These are phyloP conservation scores for Geoglossum glabrum DNA, from an alignment of 495 filamentous ascomycete species.

Conservation along the genomic window DNA sequence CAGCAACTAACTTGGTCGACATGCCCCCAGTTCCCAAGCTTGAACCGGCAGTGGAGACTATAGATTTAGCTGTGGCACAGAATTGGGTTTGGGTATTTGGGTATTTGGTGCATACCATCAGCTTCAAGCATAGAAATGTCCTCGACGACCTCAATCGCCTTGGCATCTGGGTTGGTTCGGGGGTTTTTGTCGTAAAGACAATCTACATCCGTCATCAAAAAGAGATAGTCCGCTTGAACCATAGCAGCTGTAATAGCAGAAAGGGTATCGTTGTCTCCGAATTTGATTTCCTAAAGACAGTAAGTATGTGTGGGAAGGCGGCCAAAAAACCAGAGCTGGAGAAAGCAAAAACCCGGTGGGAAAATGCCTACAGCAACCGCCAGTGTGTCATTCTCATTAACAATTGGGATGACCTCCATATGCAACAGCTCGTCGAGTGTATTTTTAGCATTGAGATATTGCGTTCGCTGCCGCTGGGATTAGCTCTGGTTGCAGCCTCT, in stretches of 20 bases:
- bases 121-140: slow-evolving; percentile 72
- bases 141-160: slow-evolving; percentile 79
- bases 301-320: background rate
- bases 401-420: slow-evolving; percentile 95
- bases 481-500: background rate
- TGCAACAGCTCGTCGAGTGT: slow-evolving; percentile 74
- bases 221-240: slow-evolving; percentile 91
- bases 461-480: slow-evolving; percentile 40
- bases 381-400: slow-evolving; percentile 96
- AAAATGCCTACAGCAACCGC: slow-evolving; percentile 47
- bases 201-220: slow-evolving; percentile 97
- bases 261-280: slow-evolving; percentile 94
- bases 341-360: background rate
- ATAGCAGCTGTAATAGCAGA: slow-evolving; percentile 93
- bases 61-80: background rate
- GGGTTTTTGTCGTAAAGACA: slow-evolving; percentile 95
- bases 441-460: slow-evolving; percentile 93
- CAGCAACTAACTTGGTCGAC: slow-evolving; percentile 93
- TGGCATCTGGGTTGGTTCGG: slow-evolving; percentile 59
- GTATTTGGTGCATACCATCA: slow-evolving; percentile 31
- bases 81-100: background rate
- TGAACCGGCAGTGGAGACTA: slow-evolving; percentile 70
- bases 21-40: slow-evolving; percentile 90
- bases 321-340: background rate
- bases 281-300: slow-evolving; percentile 75